Evolutionary conservation across 305 asterid genomes (phyloP), one percentile per base, ranked within the genome.

Genomic region (Withania somnifera): DNA sequence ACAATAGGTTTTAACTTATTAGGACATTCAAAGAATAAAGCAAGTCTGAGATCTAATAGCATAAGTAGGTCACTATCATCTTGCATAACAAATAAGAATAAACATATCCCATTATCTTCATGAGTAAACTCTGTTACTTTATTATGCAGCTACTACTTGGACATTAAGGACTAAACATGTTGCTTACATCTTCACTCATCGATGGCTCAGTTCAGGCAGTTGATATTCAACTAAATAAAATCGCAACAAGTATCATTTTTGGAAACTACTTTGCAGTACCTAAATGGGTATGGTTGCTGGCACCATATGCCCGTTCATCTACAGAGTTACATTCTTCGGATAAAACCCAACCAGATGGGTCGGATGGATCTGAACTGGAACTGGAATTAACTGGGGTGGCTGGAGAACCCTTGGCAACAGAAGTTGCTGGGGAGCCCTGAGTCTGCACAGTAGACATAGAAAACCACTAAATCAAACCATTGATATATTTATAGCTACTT

Each of bases 391-490:
- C 87, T 66, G 98, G 93, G 19, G 95, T 89, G 82, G 91, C 91
- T 82, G 97, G 91, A 82, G 97, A 88, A 86, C 83, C 89, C 91
- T 92, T 73, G 79, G 58, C 79, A 58, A 86, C 87, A 80, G 98
- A 92, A 24, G 95, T 89, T 76, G 90, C 91, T 82, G 97, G 91
- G 80, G 97, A 85, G 84, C 85, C 90, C 91, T 90, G 97, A 84
- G 85, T 58, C 91, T 88, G 89, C 84, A 84, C 24, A 56, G 82
- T 77, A 78, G 60, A 73, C 79, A 73, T n/a, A 4, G 57, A 71
- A 22, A 71, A 42, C 22, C 20, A 17, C 40, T 71, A 14, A 42
- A 45, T 45, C 14, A 71, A 45, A 7, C 36, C 79, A 71, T 24
- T 45, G 78, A 45, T 45, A 22, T 71, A 13, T 22, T 24, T 71